Conservation (phyloP, 2,329 filamentous ascomycete species). For the Aspergillus vadensis region DNA sequence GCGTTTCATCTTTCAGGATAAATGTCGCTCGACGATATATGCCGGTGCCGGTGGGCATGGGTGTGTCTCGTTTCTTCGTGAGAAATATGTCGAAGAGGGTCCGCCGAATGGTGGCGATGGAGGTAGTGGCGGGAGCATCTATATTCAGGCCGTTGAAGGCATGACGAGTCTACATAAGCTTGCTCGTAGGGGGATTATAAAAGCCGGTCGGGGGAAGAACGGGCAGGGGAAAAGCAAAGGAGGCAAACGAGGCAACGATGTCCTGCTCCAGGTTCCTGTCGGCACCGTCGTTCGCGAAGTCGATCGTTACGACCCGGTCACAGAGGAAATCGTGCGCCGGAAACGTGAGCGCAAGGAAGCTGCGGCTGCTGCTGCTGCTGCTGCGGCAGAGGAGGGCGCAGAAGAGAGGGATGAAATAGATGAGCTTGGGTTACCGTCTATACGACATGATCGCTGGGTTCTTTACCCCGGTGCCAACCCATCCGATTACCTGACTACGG, state of each 20-base stretch:
- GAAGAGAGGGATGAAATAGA: conserved; percentile 42
- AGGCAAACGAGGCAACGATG: conserved; percentile 80
- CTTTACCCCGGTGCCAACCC: conserved; percentile 78
- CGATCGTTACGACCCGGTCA: conserved; percentile 72
- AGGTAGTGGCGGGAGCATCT: conserved; percentile 86
- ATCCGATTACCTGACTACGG: conserved; percentile 65
- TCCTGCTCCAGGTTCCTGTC: conserved; percentile 86
- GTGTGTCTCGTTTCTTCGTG: conserved; percentile 90
- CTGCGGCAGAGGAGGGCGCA: conserved; percentile 54
- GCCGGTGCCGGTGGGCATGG: conserved; percentile 85
- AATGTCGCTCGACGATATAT: conserved; percentile 73
- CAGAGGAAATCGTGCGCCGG: conserved; percentile 59
- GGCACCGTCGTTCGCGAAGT: conserved; percentile 89
- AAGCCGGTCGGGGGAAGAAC: conserved; percentile 48
- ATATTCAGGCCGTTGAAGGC: conserved; percentile 88
- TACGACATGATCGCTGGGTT: conserved; percentile 73
- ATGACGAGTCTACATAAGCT: conserved; percentile 94
- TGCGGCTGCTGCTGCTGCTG: conserved; percentile 32
- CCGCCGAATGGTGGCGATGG: conserved; percentile 95
- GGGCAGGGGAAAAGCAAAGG: conserved; percentile 52
- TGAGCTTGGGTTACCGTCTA: conserved; percentile 44
- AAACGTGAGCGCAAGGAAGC: conserved; percentile 27
- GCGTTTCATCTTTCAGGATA: conserved; percentile 80
- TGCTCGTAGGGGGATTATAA: conserved; percentile 68
- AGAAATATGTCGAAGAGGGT: conserved; percentile 84